Evolutionary conservation across 202 grass and related monocot genomes (phyloP).

Genomic region (Elaeis oleifera): DNA sequence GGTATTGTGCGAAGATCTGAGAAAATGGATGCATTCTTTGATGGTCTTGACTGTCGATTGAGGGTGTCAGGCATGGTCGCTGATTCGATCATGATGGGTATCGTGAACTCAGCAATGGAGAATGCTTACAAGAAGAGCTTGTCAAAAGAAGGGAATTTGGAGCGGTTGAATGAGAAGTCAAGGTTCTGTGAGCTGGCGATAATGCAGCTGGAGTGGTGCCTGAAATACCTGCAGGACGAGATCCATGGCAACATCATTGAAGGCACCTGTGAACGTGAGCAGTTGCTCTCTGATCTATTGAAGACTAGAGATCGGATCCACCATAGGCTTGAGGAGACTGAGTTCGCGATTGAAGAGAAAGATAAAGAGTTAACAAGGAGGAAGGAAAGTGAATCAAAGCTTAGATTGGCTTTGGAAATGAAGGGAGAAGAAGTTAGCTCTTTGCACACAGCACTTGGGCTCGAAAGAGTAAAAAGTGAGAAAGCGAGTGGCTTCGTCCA

Average conservation of each 20-base stretch:
- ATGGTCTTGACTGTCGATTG: slow-evolving; percentile 34
- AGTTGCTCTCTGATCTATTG: slow-evolving; percentile 31
- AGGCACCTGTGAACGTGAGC: slow-evolving; percentile 15
- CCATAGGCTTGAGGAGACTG: slow-evolving; percentile 37
- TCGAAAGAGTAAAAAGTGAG: slow-evolving; percentile 4
- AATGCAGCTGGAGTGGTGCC: slow-evolving; percentile 54
- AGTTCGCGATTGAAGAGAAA: slow-evolving; percentile 42
- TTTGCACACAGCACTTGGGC: slow-evolving; percentile 2
- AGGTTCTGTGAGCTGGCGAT: slow-evolving; percentile 54
- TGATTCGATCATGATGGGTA: slow-evolving; percentile 61
- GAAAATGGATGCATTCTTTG: slow-evolving; percentile 51
- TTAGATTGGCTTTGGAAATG: slow-evolving; percentile 24
- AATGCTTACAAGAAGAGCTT: slow-evolving; percentile 49
- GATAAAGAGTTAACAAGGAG: slow-evolving; percentile 41
- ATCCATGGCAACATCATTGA: slow-evolving; percentile 14
- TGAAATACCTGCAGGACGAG: slow-evolving; percentile 43
- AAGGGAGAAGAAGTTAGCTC: slow-evolving; percentile 31
- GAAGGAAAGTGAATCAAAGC: slow-evolving; percentile 21
- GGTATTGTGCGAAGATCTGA: background rate
- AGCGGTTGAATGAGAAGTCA: slow-evolving; percentile 45
- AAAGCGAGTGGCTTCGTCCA: background rate
- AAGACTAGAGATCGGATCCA: slow-evolving; percentile 40
- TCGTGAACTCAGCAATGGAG: slow-evolving; percentile 58
- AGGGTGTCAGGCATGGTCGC: slow-evolving; percentile 35
- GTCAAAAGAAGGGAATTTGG: slow-evolving; percentile 46